Percentiles rank a stretch among this genome's conserved stretches.
These are phyloP conservation scores for Nicotiana tabacum DNA, from an alignment of 257 asterid genomes.

Conservation along the genomic window DNA sequence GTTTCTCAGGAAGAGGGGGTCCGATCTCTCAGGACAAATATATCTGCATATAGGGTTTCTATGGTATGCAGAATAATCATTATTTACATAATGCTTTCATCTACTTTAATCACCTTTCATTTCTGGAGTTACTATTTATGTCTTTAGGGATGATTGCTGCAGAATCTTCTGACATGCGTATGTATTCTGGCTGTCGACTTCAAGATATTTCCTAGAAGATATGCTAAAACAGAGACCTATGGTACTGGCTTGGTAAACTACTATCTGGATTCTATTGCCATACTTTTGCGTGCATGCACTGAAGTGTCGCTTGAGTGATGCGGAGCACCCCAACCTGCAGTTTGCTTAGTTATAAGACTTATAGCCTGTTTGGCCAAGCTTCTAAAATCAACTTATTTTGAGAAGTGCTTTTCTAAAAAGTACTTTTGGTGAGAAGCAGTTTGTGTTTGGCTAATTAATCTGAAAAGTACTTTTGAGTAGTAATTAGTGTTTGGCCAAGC, in stretches of 20 bases:
- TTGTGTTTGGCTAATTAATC: no score
- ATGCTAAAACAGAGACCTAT: conserved; percentile 89
- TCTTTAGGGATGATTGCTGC: conserved; percentile 31
- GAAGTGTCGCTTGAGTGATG: not conserved
- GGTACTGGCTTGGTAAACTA: conserved; percentile 83
- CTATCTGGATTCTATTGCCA: conserved; percentile 7
- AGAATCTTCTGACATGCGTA: conserved; percentile 76
- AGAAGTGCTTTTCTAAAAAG: no score
- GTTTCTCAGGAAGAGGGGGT: conserved; percentile 46
- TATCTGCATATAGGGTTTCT: conserved; percentile 76
- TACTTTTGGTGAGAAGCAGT: no score
- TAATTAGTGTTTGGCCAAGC: no score
- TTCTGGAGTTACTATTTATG: conserved; percentile 11
- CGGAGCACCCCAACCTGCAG: not conserved
- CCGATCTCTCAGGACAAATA: conserved; percentile 41
- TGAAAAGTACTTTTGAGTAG: no score
- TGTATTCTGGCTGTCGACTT: conserved; percentile 95
- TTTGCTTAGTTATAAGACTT: not conserved
- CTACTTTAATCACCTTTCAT: conserved; percentile 11
- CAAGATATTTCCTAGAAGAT: conserved; percentile 92
- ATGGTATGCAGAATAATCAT: conserved; percentile 42
- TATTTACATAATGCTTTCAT: not conserved
- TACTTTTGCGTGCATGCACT: not conserved
- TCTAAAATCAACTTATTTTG: no score
- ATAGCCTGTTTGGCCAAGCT: not conserved